These are phyloP conservation scores for Metarhizium album DNA, from an alignment of 2,329 filamentous ascomycete genomes.

Conservation along the genomic window DNA sequence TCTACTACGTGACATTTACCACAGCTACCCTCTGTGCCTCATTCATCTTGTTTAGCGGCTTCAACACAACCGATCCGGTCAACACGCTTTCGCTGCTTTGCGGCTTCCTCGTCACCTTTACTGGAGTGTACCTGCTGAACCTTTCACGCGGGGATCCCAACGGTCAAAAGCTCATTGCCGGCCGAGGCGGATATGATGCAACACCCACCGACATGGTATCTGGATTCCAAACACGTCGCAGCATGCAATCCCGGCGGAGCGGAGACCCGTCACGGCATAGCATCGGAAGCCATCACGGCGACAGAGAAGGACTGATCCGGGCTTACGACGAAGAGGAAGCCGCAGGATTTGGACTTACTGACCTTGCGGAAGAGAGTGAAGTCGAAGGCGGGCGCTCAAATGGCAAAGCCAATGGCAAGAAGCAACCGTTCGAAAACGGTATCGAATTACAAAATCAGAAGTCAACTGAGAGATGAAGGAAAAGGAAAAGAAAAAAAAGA, in stretches of 20 bases:
- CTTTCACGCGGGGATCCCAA: conserved; percentile 88
- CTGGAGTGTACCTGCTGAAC: conserved; percentile 90
- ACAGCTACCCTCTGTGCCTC: conserved; percentile 89
- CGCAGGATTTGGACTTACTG: conserved; percentile 62
- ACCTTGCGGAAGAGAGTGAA: conserved; percentile 69
- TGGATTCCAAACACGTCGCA: conserved; percentile 78
- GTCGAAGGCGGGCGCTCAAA: conserved; percentile 39
- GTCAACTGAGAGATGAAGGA: conserved; percentile 25
- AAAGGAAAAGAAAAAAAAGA: too few species aligned
- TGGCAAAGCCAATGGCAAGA: conserved; percentile 30
- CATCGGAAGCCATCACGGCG: conserved; percentile 52
- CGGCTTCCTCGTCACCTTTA: conserved; percentile 90
- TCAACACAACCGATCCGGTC: conserved; percentile 86
- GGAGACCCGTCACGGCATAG: conserved; percentile 54
- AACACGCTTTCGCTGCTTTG: conserved; percentile 88
- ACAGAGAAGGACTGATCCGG: conserved; percentile 75
- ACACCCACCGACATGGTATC: conserved; percentile 88
- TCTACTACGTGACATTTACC: conserved; percentile 97
- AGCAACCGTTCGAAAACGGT: conserved; percentile 27
- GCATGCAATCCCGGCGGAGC: conserved; percentile 82
- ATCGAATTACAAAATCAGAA: conserved; percentile 43
- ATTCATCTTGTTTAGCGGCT: conserved; percentile 90
- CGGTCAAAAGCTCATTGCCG: conserved; percentile 55
- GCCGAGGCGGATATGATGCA: conserved; percentile 56
- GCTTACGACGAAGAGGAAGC: conserved; percentile 79